Base-by-base conservation (phyloP, 164 flowering plant genomes). In the Magnolia officinalis region DNA sequence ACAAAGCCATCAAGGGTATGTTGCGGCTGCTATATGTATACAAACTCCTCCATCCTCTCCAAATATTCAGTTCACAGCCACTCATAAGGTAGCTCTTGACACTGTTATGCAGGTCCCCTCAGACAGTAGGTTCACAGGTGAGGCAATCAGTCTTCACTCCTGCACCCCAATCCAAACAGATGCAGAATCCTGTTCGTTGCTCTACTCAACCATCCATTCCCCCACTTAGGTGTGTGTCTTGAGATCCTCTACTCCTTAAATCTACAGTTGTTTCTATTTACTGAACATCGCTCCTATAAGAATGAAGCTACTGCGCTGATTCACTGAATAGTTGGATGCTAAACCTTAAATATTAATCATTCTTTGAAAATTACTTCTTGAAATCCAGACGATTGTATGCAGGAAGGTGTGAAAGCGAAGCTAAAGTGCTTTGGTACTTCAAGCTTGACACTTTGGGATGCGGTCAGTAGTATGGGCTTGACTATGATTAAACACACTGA, bases 51-150 rank as follows among this genome's bases (percentile, higher is more conserved):
- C 67, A 63, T 29, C 50, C 21, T 74, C 69, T 63, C 69, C 29
- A 20, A 65, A 50, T 71, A 71, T 16, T 50, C 58, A 65, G 24
- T 49, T 63, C 70, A 64, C n/a, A 24, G 45, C 64, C 70, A 64
- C 76, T 74, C 70, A 74, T 64, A 63, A 61, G 75, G 61, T 45
- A 49, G 58, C 59, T 73, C 67, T 65, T 74, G 70, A 45, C 69
- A 63, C 76, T 74, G 73, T 71, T 31, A 63, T 74, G 76, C 76
- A 74, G 76, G 76, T 74, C 64, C 18, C 9, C 55, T 65, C 58
- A 31, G 45, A 23, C 55, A 64, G 29, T 65, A 23, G 23, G 70
- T 29, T 63, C 70, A 64, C 29, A 7, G 21, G 13, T 26, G 52
- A 23, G 52, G 71, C 49, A 29, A 24, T 52, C 24, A n/a, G 45